Evolutionary conservation across 2,329 filamentous ascomycete genomes (phyloP), one percentile per base, ranked within the genome.

Genomic region (Zasmidium citrigriseum): DNA sequence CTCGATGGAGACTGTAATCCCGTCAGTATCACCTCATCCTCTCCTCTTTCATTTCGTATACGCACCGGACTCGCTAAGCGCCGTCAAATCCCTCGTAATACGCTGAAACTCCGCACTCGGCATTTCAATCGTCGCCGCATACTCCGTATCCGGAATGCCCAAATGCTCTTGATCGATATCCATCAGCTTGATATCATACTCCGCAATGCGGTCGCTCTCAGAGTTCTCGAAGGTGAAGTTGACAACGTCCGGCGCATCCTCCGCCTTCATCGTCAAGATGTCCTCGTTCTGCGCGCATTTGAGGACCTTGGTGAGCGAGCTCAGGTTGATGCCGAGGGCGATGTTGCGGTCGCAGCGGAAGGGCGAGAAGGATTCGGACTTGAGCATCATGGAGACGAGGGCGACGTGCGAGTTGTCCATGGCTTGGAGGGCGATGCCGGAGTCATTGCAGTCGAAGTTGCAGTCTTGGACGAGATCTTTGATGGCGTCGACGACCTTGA

Each of bases 381-480:
- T 95, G 76, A 99, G 89, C 84, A 96, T 88, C 95, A 99, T 99
- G 67, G 95, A 97, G 54, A 99, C 95, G 55, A 99, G 90, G 63
- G 95, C 95, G 70, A 99, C 95, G 80, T 99, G 95, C 52, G 93
- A 98, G 86, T 98, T 99, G 83, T 99, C 95, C 96, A 99, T 99
- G 73, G 95, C 95, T 80, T 99, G 95, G 57, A 99, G 90, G 52
- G 93, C 93, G 73, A 99, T 95, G 63, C 95, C 95, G 55, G 91
- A 93, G 84, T 99, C 96, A 89, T 98, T 99, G 89, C 96, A 99
- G 84, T 99, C 95, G 81, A 99, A 99, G 82, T 99, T 99, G 88
- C 95, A 99, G 81, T 99, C 95, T 79, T 98, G 95, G 54, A 99
- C 95, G 52, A 99, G 87, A 73, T 99, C 95, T 80, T 97, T 98